Evolutionary conservation across 768 basidiomycete species (phyloP).

Genomic region (Pseudohyphozyma bogoriensis): DNA sequence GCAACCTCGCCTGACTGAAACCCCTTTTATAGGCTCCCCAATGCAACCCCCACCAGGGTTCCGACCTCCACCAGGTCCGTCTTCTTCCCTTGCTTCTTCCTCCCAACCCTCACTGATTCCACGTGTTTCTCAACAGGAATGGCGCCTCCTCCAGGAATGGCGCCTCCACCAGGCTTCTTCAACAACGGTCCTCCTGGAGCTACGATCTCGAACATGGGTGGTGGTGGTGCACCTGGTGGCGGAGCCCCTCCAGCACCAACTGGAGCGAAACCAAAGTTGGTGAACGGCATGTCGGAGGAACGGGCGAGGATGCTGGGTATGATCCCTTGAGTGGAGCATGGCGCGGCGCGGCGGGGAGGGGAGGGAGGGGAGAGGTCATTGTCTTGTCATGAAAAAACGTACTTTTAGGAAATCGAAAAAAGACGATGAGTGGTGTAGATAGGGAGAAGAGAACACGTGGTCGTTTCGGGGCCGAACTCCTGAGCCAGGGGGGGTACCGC

Average conservation of each 20-base stretch:
- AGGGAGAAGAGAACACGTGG: too few relatives aligned
- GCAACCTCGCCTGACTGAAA: background rate
- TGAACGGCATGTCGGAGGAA: constrained; percentile 24
- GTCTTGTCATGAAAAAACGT: too few relatives aligned
- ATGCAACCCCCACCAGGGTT: background rate
- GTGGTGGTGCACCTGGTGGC: background rate
- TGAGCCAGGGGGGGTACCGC: too few relatives aligned
- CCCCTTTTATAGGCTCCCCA: background rate
- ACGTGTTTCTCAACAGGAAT: constrained; percentile 1
- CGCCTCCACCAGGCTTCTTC: constrained; percentile 12
- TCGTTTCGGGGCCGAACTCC: too few relatives aligned
- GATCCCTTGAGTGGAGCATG: too few relatives aligned
- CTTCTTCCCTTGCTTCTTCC: background rate
- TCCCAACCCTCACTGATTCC: background rate
- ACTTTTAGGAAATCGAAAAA: too few relatives aligned
- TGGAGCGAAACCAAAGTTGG: background rate
- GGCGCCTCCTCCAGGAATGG: constrained; percentile 21
- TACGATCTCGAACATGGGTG: background rate
- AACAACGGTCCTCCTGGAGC: background rate
- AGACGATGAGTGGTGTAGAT: too few relatives aligned
- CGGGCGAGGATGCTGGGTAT: constrained; percentile 26
- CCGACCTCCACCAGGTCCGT: background rate
- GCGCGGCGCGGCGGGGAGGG: too few relatives aligned
- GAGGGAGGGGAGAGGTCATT: too few relatives aligned
- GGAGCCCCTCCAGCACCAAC: background rate